Base-by-base conservation (phyloP, 129 eudicot genomes). In the Smallanthus sonchifolius region DNA sequence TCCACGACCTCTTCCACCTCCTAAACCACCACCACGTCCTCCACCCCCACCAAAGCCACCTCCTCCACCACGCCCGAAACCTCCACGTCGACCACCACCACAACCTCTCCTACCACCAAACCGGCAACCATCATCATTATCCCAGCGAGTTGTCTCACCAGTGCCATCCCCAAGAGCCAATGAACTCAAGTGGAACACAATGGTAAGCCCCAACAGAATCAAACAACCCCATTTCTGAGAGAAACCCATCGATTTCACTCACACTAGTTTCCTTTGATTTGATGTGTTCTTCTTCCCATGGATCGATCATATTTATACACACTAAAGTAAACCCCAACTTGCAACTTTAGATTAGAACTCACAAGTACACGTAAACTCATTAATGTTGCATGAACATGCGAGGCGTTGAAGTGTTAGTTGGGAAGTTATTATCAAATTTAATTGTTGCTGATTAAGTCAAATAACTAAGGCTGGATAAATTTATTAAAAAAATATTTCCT, bases 171-270 rank as follows among this genome's bases (percentile, higher is more conserved):
- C 86, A 65, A 70, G 70, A 43, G 75, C 77, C 24, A 73, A 6
- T 69, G 82, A 82, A 82, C 85, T 79, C 80, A 87, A 70, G 38
- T 84, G 80, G 67, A 87, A 80, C 16, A 67, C 87, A 70, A 87
- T 56, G 37, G 78, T 16, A 40, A 84, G 10, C 64, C 84, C 49
- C 34, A 87, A 51, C 44, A 83, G 68, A 45, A 76, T 15, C 45
- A 75, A 59, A 76, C 78, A 81, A 17, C 77, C 37, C 85, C 91
- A 81, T 79, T 71, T 86, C 40, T 69, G 73, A 61, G 83, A 75
- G 66, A 64, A 54, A 13, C 82, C 83, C 86, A 87, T 76, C 11
- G 6, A 28, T 5, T 63, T 63, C 44, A 28, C 63, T 20, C 16
- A 63, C 28, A 35, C 63, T 75, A n/a, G n/a, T 63, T 49, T 3